Evolutionary conservation across 2,329 filamentous ascomycete genomes (phyloP).

Genomic region (Microascus cirrosus): DNA sequence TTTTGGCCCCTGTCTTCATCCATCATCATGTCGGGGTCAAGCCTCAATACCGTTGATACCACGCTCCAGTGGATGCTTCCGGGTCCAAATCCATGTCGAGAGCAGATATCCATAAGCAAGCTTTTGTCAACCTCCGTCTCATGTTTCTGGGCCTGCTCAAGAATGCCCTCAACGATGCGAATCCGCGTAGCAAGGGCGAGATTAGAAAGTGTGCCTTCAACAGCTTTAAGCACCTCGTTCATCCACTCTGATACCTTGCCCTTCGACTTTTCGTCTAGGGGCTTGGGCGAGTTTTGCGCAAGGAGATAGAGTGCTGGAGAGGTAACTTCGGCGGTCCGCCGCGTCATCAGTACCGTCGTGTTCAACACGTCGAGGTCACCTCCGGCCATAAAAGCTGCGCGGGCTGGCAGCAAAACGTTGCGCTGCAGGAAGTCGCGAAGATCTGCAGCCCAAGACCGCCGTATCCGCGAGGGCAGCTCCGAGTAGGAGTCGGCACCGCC

Average conservation of each 20-base stretch:
- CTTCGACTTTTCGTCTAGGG: slow-evolving; percentile 8
- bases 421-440: slow-evolving; percentile 36
- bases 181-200: slow-evolving; percentile 12
- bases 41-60: slow-evolving; percentile 25
- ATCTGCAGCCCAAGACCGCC: slow-evolving; percentile 28
- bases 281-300: slow-evolving; percentile 10
- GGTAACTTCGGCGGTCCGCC: slow-evolving; percentile 20
- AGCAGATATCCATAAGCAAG: slow-evolving; percentile 30
- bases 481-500: neutral
- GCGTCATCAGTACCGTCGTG: slow-evolving; percentile 26
- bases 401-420: slow-evolving; percentile 39
- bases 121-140: slow-evolving; percentile 21
- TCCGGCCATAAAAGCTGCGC: slow-evolving; percentile 31
- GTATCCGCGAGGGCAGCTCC: slow-evolving; percentile 3
- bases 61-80: slow-evolving; percentile 29
- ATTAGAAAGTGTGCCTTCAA: slow-evolving; percentile 16
- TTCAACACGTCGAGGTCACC: slow-evolving; percentile 28
- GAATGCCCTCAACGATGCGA: slow-evolving; percentile 15
- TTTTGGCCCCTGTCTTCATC: slow-evolving; percentile 22
- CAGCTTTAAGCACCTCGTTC: slow-evolving; percentile 20
- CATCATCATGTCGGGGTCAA: slow-evolving; percentile 36
- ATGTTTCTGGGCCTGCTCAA: slow-evolving; percentile 19
- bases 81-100: slow-evolving; percentile 24
- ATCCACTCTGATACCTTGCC: slow-evolving; percentile 22
- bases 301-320: slow-evolving; percentile 34